phyloP scores from a whole-genome alignment of 192 early-diverging fungal species.

The Linderina pennispora region DNA sequence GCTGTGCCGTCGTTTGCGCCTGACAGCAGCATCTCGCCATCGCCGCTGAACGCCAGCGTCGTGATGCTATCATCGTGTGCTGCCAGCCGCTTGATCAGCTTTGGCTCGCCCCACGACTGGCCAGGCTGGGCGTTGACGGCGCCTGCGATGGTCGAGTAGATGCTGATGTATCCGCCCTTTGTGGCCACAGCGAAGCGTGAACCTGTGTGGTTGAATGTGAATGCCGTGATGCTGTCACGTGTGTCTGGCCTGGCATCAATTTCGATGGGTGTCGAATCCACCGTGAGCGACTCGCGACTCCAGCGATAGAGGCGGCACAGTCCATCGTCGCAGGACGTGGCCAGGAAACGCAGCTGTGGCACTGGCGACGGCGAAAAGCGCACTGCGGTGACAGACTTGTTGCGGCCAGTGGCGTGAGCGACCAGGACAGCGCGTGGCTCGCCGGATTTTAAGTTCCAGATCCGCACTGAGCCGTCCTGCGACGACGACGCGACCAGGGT shows the following conservation, averaged over 20 bases:
- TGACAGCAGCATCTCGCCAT: slow-evolving; percentile 61
- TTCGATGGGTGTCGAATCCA: slow-evolving; percentile 47
- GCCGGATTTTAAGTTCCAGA: slow-evolving; percentile 71
- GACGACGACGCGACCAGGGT: slow-evolving; percentile 74
- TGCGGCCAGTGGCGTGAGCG: slow-evolving; percentile 28
- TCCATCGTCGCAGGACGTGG: slow-evolving; percentile 69
- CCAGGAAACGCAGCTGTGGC: slow-evolving; percentile 57
- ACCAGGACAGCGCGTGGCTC: slow-evolving; percentile 58
- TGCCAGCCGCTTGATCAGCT: slow-evolving; percentile 56
- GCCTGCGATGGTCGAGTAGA: slow-evolving; percentile 64
- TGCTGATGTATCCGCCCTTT: slow-evolving; percentile 64
- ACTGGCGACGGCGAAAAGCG: slow-evolving; percentile 72
- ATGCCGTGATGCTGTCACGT: slow-evolving; percentile 50
- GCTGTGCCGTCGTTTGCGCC: slow-evolving; percentile 77
- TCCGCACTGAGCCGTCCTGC: slow-evolving; percentile 64
- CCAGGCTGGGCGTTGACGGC: slow-evolving; percentile 1
- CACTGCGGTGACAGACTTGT: slow-evolving; percentile 59
- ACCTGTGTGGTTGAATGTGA: slow-evolving; percentile 73
- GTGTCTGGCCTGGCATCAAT: slow-evolving; percentile 49
- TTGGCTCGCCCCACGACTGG: slow-evolving; percentile 20
- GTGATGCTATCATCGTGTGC: slow-evolving; percentile 69
- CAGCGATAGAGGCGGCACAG: slow-evolving; percentile 68
- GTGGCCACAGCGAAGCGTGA: slow-evolving; percentile 76
- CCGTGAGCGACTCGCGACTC: slow-evolving; percentile 52
- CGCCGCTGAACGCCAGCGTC: slow-evolving; percentile 66